Conservation (phyloP, 352 stramenopile species). For the Pythium aquatile region DNA sequence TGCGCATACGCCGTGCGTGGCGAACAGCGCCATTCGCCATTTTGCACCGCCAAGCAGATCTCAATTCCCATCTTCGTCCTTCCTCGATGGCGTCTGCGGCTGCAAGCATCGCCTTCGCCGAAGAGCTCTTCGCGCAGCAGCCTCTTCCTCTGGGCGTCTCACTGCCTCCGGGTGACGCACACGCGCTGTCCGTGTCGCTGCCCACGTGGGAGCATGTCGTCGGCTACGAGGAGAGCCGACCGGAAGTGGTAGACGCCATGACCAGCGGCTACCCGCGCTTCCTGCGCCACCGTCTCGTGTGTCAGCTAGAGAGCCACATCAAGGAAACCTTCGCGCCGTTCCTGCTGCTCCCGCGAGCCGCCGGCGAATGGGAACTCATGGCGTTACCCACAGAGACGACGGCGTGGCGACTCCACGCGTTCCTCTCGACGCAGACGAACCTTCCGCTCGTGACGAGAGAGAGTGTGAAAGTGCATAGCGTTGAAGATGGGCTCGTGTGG, state of each 20-base stretch:
- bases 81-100: slow-evolving; percentile 14
- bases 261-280: slow-evolving; percentile 92
- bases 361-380: slow-evolving; percentile 38
- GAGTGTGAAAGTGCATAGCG: slow-evolving; percentile 33
- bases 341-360: slow-evolving; percentile 25
- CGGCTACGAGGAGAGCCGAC: slow-evolving; percentile 87
- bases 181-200: slow-evolving; percentile 85
- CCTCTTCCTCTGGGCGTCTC: slow-evolving; percentile 63
- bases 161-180: slow-evolving; percentile 59
- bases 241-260: slow-evolving; percentile 65
- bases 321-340: slow-evolving; percentile 27
- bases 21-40: not conserved
- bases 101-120: slow-evolving; percentile 15
- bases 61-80: not conserved
- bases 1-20: slow-evolving; percentile 1
- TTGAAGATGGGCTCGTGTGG: slow-evolving; percentile 50
- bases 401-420: slow-evolving; percentile 61
- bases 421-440: slow-evolving; percentile 47
- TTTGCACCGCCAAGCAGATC: not conserved
- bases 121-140: slow-evolving; percentile 19
- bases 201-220: slow-evolving; percentile 84
- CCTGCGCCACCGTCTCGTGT: slow-evolving; percentile 87
- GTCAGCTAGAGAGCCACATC: slow-evolving; percentile 51
- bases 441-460: slow-evolving; percentile 1
- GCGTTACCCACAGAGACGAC: slow-evolving; percentile 55